A percentile compares a stretch with the other conserved stretches of the same genome.
These are phyloP conservation scores for Diaporthe aspalathi DNA, from an alignment of 2,329 filamentous ascomycete genomes.

Conservation along the genomic window DNA sequence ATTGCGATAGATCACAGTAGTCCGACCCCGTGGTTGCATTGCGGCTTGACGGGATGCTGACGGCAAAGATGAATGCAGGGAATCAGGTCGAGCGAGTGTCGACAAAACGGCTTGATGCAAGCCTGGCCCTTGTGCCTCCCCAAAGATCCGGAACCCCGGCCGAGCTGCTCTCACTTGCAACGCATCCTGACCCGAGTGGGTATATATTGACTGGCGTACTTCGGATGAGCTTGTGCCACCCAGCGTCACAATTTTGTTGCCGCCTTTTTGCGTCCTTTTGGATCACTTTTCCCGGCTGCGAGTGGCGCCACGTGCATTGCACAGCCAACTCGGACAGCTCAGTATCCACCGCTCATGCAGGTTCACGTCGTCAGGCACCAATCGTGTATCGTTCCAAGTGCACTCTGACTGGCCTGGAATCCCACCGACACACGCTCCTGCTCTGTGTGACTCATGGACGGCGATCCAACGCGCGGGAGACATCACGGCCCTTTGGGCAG, in stretches of 20 bases:
- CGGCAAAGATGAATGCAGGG: constrained; percentile 5
- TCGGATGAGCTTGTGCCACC: neutral
- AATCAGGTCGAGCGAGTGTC: neutral
- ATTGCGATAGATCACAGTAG: neutral
- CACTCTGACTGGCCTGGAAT: neutral
- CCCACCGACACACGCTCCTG: constrained; percentile 15
- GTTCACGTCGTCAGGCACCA: constrained; percentile 43
- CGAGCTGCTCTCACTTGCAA: neutral
- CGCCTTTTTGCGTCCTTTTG: neutral
- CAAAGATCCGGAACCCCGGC: neutral
- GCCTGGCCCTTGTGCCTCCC: constrained; percentile 5
- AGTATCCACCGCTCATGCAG: constrained; percentile 49
- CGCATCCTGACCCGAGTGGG: neutral
- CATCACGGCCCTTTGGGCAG: constrained; percentile 44
- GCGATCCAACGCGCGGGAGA: constrained; percentile 38
- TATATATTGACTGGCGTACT: neutral
- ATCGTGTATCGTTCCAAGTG: constrained; percentile 40
- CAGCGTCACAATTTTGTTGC: neutral
- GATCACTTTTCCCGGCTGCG: constrained; percentile 41
- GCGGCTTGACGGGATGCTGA: neutral
- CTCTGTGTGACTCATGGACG: constrained; percentile 28
- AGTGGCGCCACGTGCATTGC: constrained; percentile 54
- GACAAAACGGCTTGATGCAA: neutral
- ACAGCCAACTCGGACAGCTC: constrained; percentile 47
- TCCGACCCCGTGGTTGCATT: constrained; percentile 11